Evolutionary conservation across 2,329 filamentous ascomycete species (phyloP).

Genomic region (Sporothrix luriei): DNA sequence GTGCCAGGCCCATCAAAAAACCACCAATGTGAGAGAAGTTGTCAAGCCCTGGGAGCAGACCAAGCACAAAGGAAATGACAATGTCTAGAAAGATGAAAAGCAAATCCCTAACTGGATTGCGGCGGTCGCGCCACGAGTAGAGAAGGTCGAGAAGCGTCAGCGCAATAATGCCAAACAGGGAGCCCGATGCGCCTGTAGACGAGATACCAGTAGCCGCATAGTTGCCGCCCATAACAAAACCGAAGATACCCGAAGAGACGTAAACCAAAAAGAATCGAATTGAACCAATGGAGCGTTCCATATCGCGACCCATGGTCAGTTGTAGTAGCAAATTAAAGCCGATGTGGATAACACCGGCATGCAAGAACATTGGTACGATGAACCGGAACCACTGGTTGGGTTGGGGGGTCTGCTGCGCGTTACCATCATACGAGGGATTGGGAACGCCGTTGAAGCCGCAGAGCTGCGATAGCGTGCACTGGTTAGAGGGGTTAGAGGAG

Average conservation of each 20-base stretch:
- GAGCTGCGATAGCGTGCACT: slow-evolving; percentile 75
- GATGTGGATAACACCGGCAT: slow-evolving; percentile 92
- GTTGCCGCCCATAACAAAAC: slow-evolving; percentile 92
- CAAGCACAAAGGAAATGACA: slow-evolving; percentile 86
- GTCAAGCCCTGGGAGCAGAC: slow-evolving; percentile 87
- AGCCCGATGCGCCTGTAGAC: slow-evolving; percentile 86
- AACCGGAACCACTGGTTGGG: slow-evolving; percentile 98
- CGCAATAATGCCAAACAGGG: slow-evolving; percentile 88
- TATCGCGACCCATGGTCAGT: slow-evolving; percentile 84
- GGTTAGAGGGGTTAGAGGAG: slow-evolving; percentile 49
- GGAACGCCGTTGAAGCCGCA: slow-evolving; percentile 82
- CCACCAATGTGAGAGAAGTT: slow-evolving; percentile 98
- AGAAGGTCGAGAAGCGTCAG: slow-evolving; percentile 85
- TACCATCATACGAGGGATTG: slow-evolving; percentile 63
- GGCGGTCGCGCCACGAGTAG: slow-evolving; percentile 85
- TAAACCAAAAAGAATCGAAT: slow-evolving; percentile 90
- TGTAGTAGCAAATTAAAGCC: slow-evolving; percentile 94
- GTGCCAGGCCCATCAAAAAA: slow-evolving; percentile 85
- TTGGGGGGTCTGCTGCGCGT: slow-evolving; percentile 55
- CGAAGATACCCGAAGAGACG: slow-evolving; percentile 88
- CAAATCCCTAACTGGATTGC: slow-evolving; percentile 78
- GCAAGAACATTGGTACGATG: slow-evolving; percentile 92
- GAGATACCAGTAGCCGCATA: slow-evolving; percentile 80
- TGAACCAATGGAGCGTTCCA: slow-evolving; percentile 86
- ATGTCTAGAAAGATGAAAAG: slow-evolving; percentile 84